phyloP scores from a whole-genome alignment of 441 rosid species.

The Cnidoscolus chayamansa region DNA sequence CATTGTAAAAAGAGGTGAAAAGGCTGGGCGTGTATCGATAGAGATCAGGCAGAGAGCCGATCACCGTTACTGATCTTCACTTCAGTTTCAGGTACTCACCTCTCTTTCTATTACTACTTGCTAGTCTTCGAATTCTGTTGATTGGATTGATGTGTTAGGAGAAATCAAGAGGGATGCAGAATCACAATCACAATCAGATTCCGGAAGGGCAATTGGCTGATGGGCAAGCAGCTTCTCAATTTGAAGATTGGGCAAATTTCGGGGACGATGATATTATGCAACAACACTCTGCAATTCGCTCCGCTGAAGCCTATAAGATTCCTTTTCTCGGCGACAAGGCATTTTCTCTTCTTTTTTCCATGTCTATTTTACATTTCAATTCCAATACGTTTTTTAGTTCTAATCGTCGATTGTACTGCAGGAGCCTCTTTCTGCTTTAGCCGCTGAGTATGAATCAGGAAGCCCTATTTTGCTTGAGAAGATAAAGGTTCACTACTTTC shows the following conservation, averaged over 20 bases:
- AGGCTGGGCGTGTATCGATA: too few relatives aligned
- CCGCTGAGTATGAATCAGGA: slow-evolving; percentile 71
- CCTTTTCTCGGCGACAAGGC: slow-evolving; percentile 76
- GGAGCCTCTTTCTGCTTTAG: slow-evolving; percentile 74
- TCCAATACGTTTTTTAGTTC: background rate
- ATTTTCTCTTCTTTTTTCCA: background rate
- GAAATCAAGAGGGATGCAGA: slow-evolving; percentile 41
- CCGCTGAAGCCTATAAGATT: slow-evolving; percentile 48
- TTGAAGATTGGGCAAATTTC: slow-evolving; percentile 47
- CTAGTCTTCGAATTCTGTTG: too few relatives aligned
- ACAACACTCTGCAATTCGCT: slow-evolving; percentile 49
- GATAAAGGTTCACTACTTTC: slow-evolving; percentile 51
- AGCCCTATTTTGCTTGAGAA: slow-evolving; percentile 79
- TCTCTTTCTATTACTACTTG: too few relatives aligned
- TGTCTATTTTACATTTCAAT: background rate
- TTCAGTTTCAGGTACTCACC: too few relatives aligned
- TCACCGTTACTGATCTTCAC: too few relatives aligned
- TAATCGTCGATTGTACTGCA: slow-evolving; percentile 23
- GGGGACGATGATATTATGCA: slow-evolving; percentile 44
- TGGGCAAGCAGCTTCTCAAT: slow-evolving; percentile 19
- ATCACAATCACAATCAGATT: slow-evolving; percentile 41
- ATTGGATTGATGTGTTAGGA: background rate
- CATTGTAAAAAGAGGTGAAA: too few relatives aligned
- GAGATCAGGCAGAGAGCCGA: too few relatives aligned
- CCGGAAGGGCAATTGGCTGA: slow-evolving; percentile 32